Conservation (phyloP, 1,284 basidiomycete species). For the Malassezia vespertilionis region DNA sequence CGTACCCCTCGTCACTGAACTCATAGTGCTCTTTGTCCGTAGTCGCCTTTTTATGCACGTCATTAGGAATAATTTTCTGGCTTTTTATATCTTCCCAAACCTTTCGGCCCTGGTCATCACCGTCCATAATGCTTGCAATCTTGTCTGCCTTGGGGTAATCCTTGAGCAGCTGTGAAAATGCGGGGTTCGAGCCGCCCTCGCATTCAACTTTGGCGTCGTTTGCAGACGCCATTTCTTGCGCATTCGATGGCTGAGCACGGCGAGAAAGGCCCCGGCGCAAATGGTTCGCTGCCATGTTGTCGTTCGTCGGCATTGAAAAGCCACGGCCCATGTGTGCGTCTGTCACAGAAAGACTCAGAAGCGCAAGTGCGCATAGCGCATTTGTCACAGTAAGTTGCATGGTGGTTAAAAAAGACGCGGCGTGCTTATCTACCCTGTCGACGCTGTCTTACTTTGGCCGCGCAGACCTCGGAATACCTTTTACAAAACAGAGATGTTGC, state of each 20-base stretch:
- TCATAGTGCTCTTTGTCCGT: neutral
- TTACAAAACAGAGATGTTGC: too few species aligned
- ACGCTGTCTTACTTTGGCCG: too few species aligned
- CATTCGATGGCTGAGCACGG: neutral
- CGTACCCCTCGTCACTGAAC: neutral
- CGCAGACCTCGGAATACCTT: too few species aligned
- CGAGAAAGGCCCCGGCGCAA: too few species aligned
- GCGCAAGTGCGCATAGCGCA: neutral
- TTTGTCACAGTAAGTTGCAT: neutral
- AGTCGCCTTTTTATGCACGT: slow-evolving; percentile 6
- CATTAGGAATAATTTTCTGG: slow-evolving; percentile 11
- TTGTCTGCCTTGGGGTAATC: slow-evolving; percentile 39
- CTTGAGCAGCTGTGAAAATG: neutral
- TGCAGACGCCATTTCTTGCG: neutral
- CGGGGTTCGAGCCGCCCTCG: neutral
- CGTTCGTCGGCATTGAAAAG: neutral
- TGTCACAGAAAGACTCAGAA: slow-evolving; percentile 11
- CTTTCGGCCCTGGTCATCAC: slow-evolving; percentile 35
- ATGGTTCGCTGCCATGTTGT: neutral
- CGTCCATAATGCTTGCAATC: slow-evolving; percentile 46
- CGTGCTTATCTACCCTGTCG: too few species aligned
- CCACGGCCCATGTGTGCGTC: too few species aligned
- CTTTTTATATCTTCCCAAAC: slow-evolving; percentile 16
- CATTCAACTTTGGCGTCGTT: slow-evolving; percentile 5
- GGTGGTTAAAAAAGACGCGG: neutral